phyloP scores from a whole-genome alignment of 805 yeast species.

The Candida xiaguanensis region DNA sequence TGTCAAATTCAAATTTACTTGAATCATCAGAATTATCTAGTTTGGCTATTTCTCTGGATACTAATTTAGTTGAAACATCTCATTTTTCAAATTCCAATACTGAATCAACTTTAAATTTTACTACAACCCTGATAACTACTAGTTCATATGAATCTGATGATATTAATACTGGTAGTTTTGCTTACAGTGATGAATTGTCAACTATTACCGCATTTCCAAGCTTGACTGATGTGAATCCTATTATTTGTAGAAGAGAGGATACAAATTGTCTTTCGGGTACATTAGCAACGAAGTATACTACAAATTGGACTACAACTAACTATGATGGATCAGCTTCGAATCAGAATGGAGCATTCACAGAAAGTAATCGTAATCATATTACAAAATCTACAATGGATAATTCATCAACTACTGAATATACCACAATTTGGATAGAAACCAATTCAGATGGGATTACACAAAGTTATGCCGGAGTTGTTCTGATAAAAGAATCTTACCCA shows the following conservation, averaged over 20 bases:
- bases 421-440: slow-evolving; percentile 10
- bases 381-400: no score
- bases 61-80: no score
- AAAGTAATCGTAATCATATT: not conserved
- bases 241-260: no score
- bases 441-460: no score
- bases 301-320: slow-evolving; percentile 13
- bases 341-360: slow-evolving; percentile 16
- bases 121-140: slow-evolving; percentile 12
- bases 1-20: no score
- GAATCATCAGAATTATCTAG: no score
- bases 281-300: not conserved
- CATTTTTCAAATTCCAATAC: not conserved
- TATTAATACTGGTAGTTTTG: slow-evolving; percentile 15
- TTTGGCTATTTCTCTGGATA: no score
- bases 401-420: not conserved
- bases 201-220: slow-evolving; percentile 12
- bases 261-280: no score
- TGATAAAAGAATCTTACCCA: no score
- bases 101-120: not conserved
- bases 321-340: slow-evolving; percentile 9
- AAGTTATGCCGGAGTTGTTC: no score
- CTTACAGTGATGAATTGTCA: slow-evolving; percentile 15
- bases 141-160: slow-evolving; percentile 10
- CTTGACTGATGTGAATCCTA: not conserved